Evolutionary conservation across 2,329 filamentous ascomycete genomes (phyloP).

Genomic region (Huntiella moniliformis): DNA sequence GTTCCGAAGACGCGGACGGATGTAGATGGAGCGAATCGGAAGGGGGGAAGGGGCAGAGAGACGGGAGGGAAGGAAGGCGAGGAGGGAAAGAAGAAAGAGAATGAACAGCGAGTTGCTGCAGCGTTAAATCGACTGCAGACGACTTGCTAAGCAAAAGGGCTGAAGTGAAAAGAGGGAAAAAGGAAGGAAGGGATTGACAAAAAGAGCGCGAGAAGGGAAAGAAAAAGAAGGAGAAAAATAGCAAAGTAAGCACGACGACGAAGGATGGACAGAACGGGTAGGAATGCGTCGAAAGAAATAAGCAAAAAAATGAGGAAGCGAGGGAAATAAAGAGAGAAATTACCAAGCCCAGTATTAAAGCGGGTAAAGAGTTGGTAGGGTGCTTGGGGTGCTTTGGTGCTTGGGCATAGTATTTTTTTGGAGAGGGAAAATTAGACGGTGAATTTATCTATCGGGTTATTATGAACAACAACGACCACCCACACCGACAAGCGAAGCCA

Average conservation of each 20-base stretch:
- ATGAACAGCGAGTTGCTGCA: conserved; percentile 5
- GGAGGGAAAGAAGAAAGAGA: conserved; percentile 12
- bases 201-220: conserved; percentile 1
- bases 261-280: background rate
- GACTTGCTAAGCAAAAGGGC: conserved; percentile 3
- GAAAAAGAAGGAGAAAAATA: conserved; percentile 4
- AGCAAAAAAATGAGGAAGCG: conserved; percentile 2
- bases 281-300: background rate
- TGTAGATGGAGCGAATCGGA: conserved; percentile 15
- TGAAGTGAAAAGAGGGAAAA: background rate
- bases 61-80: conserved; percentile 12
- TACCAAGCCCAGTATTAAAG: too few relatives aligned
- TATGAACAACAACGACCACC: too few relatives aligned
- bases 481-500: too few relatives aligned
- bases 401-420: too few relatives aligned
- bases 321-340: background rate
- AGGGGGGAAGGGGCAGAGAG: conserved; percentile 14
- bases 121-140: background rate
- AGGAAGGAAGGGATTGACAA: conserved; percentile 1
- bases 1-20: too few relatives aligned
- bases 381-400: too few relatives aligned
- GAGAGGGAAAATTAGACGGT: too few relatives aligned
- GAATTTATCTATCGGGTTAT: too few relatives aligned
- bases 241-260: background rate
- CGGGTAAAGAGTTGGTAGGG: too few relatives aligned